Evolutionary conservation across 768 basidiomycete species (phyloP), one percentile per base, ranked within the genome.

Genomic region (Asterophora lycoperdoides): DNA sequence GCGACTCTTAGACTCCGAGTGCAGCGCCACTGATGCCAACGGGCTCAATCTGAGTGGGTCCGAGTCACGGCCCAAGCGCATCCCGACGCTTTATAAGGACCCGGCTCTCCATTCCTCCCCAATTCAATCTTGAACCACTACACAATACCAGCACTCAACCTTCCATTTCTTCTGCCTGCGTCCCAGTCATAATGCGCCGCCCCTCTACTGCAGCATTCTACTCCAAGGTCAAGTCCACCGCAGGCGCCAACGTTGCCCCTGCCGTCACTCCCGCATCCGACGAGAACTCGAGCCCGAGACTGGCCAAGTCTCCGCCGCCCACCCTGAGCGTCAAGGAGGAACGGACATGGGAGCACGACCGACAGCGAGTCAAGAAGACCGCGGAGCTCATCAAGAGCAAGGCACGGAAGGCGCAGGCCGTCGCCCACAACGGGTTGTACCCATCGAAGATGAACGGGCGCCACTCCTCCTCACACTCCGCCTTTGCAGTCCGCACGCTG

Each of bases 291-390:
- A 40, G 18, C 41, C 46, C 50, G 44, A 40, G 18, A 37, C 46
- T 47, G 44, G 46, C 52, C 55, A 34, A 43, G 51, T 44, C 60
- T 15, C 46, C 62, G 41, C 41, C 56, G 10, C 54, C 52, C 6
- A 29, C 40, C 42, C 38, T 52, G 23, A 60, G 60, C 53, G 43
- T 63, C 52, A 75, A 73, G 62, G 75, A 77, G 55, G 48, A 66
- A 35, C 73, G 77, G 11, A 73, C 74, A 8, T 74, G 65, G 58
- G 78, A 79, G 62, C 76, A 75, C 55, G 71, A 74, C 44, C 60
- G 78, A 41, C 74, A 78, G 62, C 67, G 70, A 44, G 56, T 63
- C 32, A 76, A 72, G 70, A 71, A 71, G 60, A 68, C 72, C 23
- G 68, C 66, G 15, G 73, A 73, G 45, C 53, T 69, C 47, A 64